phyloP scores from a whole-genome alignment of 495 filamentous ascomycete species.

The Aspergillus incahuasiensis region DNA sequence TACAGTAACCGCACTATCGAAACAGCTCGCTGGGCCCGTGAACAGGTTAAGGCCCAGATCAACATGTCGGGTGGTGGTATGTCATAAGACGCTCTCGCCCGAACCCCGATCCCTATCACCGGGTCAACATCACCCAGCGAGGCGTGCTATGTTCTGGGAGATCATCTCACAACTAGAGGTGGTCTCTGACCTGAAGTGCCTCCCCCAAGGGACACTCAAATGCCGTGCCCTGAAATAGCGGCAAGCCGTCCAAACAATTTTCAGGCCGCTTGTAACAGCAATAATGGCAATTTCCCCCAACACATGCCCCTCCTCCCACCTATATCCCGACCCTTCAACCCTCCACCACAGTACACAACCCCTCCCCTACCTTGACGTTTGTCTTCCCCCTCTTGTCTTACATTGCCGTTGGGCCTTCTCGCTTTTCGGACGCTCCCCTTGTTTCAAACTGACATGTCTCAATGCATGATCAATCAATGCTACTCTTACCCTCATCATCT shows the following conservation, averaged over 20 bases:
- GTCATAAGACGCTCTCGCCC: slow-evolving; percentile 26
- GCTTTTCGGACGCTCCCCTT: slow-evolving; percentile 15
- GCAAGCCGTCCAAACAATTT: slow-evolving; percentile 4
- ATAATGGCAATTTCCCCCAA: background rate
- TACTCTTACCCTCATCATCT: slow-evolving; percentile 11
- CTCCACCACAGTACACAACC: background rate
- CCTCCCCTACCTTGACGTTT: background rate
- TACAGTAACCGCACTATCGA: slow-evolving; percentile 79
- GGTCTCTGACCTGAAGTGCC: slow-evolving; percentile 3
- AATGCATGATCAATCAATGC: slow-evolving; percentile 15
- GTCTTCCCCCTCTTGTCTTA: background rate
- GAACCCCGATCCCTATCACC: slow-evolving; percentile 2
- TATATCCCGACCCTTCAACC: background rate
- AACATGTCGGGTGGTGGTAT: slow-evolving; percentile 38
- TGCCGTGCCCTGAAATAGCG: slow-evolving; percentile 15
- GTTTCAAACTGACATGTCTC: slow-evolving; percentile 15
- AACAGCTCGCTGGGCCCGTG: slow-evolving; percentile 93
- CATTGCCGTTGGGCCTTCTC: slow-evolving; percentile 3
- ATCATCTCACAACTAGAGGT: slow-evolving; percentile 10
- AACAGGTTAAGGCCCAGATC: slow-evolving; percentile 92
- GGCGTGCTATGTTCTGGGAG: slow-evolving; percentile 14
- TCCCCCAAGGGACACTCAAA: slow-evolving; percentile 12
- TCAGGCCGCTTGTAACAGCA: background rate
- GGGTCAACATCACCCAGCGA: slow-evolving; percentile 7
- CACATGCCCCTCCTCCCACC: slow-evolving; percentile 1